Evolutionary conservation across 176 grass and related monocot species (phyloP), one percentile per base, ranked within the genome.

Genomic region (Guadua angustifolia): DNA sequence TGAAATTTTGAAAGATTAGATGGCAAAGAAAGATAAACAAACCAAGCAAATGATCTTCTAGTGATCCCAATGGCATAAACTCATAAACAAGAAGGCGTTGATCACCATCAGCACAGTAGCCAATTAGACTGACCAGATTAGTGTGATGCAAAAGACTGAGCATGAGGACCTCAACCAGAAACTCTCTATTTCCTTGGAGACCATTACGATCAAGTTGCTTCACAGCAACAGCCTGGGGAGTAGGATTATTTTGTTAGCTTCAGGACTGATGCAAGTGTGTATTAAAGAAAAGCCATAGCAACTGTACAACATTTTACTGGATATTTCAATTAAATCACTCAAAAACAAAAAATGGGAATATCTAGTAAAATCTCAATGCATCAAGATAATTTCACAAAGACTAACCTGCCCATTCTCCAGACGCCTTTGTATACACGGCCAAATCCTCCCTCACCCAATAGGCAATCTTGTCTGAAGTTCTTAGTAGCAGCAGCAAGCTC

Each of bases 21-120:
- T 75, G 15, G 42, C 69, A 77, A 26, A 86, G 77, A 80, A 69
- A 71, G 73, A 74, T 79, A 87, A 76, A 87, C 87, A 33, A 91
- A 97, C 94, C 94, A 88, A 94, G 94, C 74, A 97, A 77, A 86
- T 97, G 94, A 81, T 94, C 94, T 90, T 97, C 94, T 83, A 97
- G 85, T 73, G 94, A 97, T 19, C 94, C 94, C 89, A 97, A 86
- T 73, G 94, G 94, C 94, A 97, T 97, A 58, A 94, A 97, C 75
- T 97, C 94, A 22, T 97, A 97, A 56, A 97, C 94, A 79, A 97
- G 94, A 74, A 97, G 91, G 71, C 94, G 91, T 77, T 97, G 91
- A 73, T 94, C 94, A 71, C 91, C 91, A 86, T 97, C 91, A 74
- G 94, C 94, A 93, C 94, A 97, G 39, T 97, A 97, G 6, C 94